Percentiles rank a stretch among this genome's conserved stretches.
phyloP scores from a whole-genome alignment of 768 basidiomycete genomes.

The Ramaria rubella region DNA sequence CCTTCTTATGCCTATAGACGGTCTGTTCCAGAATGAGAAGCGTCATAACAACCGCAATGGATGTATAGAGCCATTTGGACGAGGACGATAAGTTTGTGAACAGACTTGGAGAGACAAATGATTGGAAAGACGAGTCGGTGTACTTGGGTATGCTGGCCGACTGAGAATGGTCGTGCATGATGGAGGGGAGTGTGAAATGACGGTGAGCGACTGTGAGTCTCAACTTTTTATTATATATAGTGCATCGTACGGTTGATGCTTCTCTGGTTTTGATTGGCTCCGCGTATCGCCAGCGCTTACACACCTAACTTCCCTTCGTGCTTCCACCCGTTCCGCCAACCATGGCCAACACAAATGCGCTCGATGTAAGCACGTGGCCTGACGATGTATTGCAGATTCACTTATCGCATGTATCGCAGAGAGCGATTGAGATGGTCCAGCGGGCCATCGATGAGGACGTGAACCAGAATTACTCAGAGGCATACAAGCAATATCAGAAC shows the following conservation, averaged over 20 bases:
- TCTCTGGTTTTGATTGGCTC: not conserved
- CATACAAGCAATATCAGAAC: constrained; percentile 93
- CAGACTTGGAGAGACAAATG: not conserved
- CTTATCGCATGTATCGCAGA: constrained; percentile 30
- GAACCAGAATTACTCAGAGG: constrained; percentile 89
- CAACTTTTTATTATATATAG: not conserved
- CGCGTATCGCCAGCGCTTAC: not conserved
- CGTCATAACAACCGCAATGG: constrained; percentile 57
- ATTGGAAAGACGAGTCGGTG: not conserved
- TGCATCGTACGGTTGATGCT: not conserved
- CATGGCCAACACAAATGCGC: constrained; percentile 10
- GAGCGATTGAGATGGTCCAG: constrained; percentile 88
- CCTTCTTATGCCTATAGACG: constrained; percentile 86
- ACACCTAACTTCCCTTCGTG: not conserved
- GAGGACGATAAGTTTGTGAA: not conserved
- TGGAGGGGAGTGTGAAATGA: not conserved
- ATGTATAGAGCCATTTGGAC: constrained; percentile 35
- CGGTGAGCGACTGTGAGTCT: not conserved
- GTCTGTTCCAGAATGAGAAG: constrained; percentile 84
- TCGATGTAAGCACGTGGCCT: not conserved
- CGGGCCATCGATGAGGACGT: constrained; percentile 88
- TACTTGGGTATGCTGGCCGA: constrained; percentile 2
- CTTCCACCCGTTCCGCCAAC: too few species aligned
- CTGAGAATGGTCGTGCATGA: not conserved
- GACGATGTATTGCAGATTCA: not conserved